Evolutionary conservation across 768 basidiomycete genomes (phyloP).

Genomic region (Naganishia kalamii): DNA sequence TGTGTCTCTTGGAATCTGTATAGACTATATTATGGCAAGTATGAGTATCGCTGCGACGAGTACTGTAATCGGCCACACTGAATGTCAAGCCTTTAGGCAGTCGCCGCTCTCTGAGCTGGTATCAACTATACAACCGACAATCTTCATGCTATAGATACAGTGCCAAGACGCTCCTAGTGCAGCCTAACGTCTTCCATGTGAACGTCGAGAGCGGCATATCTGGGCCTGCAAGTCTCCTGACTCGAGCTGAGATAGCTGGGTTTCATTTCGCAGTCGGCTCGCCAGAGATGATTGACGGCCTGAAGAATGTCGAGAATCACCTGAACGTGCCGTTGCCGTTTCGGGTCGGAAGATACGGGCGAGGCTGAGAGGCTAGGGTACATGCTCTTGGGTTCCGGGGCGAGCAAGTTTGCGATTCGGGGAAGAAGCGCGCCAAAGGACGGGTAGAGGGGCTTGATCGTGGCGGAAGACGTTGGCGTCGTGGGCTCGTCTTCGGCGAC

Average conservation of each 20-base stretch:
- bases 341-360: background rate
- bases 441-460: conserved; percentile 3
- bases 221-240: background rate
- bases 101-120: too few species aligned
- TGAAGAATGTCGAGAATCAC: background rate
- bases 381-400: background rate
- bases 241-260: background rate
- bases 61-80: too few species aligned
- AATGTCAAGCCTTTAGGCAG: too few species aligned
- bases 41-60: too few species aligned
- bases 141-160: background rate
- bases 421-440: conserved; percentile 8
- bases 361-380: background rate
- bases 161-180: background rate
- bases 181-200: background rate
- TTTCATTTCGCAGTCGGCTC: background rate
- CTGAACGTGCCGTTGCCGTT: conserved; percentile 6
- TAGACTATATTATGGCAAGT: background rate
- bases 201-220: background rate
- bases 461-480: conserved; percentile 2
- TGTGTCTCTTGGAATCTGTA: background rate
- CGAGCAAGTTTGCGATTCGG: background rate
- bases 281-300: conserved; percentile 7
- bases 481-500: background rate
- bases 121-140: background rate